phyloP scores from a whole-genome alignment of 2,329 filamentous ascomycete species.

The Calonectria ilicicola region DNA sequence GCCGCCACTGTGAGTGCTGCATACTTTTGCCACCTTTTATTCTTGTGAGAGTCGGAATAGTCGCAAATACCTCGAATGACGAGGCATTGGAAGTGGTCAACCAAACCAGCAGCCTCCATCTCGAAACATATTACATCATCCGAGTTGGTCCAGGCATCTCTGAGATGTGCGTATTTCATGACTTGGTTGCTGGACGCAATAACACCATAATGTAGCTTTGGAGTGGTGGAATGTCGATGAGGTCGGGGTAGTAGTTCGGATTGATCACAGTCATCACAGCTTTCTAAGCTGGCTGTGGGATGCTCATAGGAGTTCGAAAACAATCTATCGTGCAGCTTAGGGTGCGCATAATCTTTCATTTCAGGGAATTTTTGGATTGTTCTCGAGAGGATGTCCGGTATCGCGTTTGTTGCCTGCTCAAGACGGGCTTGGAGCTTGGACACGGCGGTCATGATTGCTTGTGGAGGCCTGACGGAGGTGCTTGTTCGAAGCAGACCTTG shows the following conservation, averaged over 20 bases:
- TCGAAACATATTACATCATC: slow-evolving; percentile 41
- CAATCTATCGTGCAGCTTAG: background rate
- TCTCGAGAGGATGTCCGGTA: background rate
- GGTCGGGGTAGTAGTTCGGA: background rate
- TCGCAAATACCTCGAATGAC: slow-evolving; percentile 41
- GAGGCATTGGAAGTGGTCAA: slow-evolving; percentile 46
- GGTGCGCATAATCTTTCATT: background rate
- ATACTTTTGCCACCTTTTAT: background rate
- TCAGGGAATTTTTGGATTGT: background rate
- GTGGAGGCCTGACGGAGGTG: background rate
- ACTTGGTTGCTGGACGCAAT: background rate
- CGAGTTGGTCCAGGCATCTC: slow-evolving; percentile 41
- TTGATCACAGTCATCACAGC: background rate
- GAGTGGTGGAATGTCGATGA: background rate
- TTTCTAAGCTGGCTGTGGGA: background rate
- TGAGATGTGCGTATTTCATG: background rate
- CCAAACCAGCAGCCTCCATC: slow-evolving; percentile 47
- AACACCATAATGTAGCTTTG: background rate
- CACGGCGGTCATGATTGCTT: background rate
- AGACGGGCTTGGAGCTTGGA: background rate
- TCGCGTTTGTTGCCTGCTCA: background rate
- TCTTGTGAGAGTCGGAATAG: slow-evolving; percentile 10
- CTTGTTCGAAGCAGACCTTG: background rate
- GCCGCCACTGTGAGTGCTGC: background rate
- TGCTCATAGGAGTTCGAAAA: background rate